These are phyloP conservation scores for Pezicula rhizophila DNA, from an alignment of 2,329 filamentous ascomycete genomes.

Conservation along the genomic window DNA sequence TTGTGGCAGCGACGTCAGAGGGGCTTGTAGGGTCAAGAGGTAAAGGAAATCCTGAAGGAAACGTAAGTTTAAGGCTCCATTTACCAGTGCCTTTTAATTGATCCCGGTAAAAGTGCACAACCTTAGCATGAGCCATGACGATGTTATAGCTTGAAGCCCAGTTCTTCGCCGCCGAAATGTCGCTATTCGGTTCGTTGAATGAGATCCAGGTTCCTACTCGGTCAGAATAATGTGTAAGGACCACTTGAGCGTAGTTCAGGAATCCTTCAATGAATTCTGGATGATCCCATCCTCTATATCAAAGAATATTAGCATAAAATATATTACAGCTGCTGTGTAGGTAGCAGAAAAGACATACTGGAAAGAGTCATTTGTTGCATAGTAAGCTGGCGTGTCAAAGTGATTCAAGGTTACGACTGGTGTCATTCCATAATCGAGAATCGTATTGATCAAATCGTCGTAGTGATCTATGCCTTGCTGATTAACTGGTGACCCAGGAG, in stretches of 20 bases:
- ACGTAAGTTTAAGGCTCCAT: conserved; percentile 11
- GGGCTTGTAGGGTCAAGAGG: conserved; percentile 31
- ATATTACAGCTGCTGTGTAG: too few species aligned
- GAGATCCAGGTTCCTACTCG: conserved; percentile 47
- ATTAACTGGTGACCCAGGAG: conserved; percentile 44
- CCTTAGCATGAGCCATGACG: conserved; percentile 31
- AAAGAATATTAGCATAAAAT: conserved; percentile 15
- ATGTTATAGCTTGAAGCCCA: neutral
- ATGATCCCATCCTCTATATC: conserved; percentile 39
- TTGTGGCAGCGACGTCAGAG: conserved; percentile 11
- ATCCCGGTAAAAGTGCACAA: conserved; percentile 45
- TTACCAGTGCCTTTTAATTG: conserved; percentile 42
- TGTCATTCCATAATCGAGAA: conserved; percentile 42
- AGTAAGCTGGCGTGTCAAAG: conserved; percentile 26
- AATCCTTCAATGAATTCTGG: conserved; percentile 43
- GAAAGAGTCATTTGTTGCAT: conserved; percentile 27
- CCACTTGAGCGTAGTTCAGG: conserved; percentile 46
- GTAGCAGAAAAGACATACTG: neutral
- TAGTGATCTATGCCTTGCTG: conserved; percentile 45
- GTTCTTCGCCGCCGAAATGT: neutral
- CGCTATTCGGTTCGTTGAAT: conserved; percentile 46
- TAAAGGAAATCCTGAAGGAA: conserved; percentile 34
- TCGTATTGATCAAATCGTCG: conserved; percentile 45
- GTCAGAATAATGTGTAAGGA: conserved; percentile 44
- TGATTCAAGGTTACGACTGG: conserved; percentile 44